These are phyloP conservation scores for Fusarium aywerte DNA, from an alignment of 2,329 filamentous ascomycete species.

Conservation along the genomic window DNA sequence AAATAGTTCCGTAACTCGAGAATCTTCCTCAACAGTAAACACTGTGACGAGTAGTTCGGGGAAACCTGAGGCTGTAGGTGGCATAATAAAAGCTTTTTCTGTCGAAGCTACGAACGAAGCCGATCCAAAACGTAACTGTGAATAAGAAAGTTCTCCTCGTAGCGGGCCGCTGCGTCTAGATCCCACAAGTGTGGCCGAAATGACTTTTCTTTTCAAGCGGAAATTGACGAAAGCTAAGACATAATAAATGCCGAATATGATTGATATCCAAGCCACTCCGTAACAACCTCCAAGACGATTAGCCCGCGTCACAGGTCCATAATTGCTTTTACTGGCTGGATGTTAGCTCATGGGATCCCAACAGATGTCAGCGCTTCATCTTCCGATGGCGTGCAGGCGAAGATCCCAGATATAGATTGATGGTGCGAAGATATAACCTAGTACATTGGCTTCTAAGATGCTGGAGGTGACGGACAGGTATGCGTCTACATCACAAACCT, in stretches of 20 bases:
- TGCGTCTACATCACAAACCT: neutral
- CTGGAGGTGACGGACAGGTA: neutral
- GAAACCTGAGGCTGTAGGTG: fast-evolving
- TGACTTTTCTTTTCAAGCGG: neutral
- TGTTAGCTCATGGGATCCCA: neutral
- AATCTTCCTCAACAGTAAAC: fast-evolving
- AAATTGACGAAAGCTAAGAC: no score
- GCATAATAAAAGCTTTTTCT: neutral
- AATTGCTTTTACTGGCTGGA: neutral
- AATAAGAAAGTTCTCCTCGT: neutral
- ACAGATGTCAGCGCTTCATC: neutral
- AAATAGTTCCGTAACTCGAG: no score
- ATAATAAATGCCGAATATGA: no score
- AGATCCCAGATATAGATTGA: neutral
- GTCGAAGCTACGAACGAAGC: neutral
- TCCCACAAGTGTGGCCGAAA: neutral
- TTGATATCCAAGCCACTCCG: neutral
- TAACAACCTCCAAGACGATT: neutral
- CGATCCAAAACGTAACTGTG: neutral
- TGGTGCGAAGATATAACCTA: neutral
- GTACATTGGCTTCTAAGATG: neutral
- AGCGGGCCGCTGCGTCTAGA: constrained; percentile 23
- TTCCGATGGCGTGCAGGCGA: neutral
- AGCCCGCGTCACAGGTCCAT: neutral
- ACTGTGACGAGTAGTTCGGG: fast-evolving